A percentile compares a stretch with the other conserved stretches of the same genome.
Conservation (phyloP, 257 asterid species). For the Cruciata laevipes region DNA sequence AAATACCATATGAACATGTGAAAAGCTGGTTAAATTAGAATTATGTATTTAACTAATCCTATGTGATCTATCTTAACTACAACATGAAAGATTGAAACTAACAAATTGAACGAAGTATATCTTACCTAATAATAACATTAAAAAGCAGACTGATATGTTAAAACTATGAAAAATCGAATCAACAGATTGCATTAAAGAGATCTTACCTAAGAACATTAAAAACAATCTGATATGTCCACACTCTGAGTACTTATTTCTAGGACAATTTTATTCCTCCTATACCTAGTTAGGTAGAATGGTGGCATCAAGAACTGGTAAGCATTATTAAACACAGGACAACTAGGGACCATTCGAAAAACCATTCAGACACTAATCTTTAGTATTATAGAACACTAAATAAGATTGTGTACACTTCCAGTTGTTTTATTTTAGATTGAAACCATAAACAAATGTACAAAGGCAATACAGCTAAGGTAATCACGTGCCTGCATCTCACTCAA, state of each 20-base stretch:
- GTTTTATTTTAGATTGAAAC: not conserved
- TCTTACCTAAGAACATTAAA: not conserved
- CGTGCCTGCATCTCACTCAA: conserved; percentile 14
- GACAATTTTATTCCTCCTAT: not conserved
- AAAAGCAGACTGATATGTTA: no score
- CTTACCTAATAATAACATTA: no score
- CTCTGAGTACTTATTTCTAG: not conserved
- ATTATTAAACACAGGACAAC: not conserved
- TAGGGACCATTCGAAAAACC: not conserved
- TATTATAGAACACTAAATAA: not conserved
- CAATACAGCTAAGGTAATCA: conserved; percentile 15
- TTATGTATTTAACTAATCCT: not conserved
- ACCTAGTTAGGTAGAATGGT: not conserved
- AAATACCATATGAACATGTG: conserved; percentile 1
- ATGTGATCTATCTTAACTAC: no score
- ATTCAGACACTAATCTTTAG: not conserved
- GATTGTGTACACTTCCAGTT: not conserved
- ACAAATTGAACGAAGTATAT: no score
- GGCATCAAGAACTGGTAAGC: not conserved
- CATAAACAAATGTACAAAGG: not conserved
- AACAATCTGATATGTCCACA: not conserved
- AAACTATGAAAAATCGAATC: not conserved
- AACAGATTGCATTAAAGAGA: no score
- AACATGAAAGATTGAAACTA: no score
- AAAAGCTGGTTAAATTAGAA: not conserved